Evolutionary conservation across 768 basidiomycete species (phyloP).

Genomic region (Calocera cornea): DNA sequence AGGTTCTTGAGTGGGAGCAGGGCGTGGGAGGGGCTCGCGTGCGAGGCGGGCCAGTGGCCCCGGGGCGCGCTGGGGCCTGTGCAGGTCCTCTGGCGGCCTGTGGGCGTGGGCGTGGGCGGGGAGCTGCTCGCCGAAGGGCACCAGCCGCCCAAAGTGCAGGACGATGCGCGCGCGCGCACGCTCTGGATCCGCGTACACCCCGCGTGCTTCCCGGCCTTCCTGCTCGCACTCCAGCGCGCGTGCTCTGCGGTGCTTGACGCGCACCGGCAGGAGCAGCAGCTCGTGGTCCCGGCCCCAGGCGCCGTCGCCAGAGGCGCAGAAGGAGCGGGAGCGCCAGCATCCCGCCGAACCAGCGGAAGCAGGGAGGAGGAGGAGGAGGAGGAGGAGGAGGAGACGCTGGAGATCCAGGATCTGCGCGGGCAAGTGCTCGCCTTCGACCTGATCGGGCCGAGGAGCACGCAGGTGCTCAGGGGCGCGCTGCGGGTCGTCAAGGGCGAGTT

Average conservation of each 20-base stretch:
- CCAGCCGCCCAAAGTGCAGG: constrained; percentile 7
- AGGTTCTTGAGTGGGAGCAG: constrained; percentile 54
- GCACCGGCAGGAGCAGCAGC: constrained; percentile 20
- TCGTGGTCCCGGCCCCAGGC: background rate
- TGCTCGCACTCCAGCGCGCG: constrained; percentile 37
- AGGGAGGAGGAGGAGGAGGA: constrained; percentile 12
- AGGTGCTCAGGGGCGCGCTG: constrained; percentile 38
- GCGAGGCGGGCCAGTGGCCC: constrained; percentile 52
- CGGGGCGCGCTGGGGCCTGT: constrained; percentile 54
- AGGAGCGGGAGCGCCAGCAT: background rate
- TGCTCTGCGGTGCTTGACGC: constrained; percentile 38
- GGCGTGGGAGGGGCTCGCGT: constrained; percentile 50
- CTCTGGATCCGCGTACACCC: constrained; percentile 79
- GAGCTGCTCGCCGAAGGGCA: background rate
- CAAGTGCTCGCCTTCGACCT: constrained; percentile 75
- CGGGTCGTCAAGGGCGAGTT: constrained; percentile 30
- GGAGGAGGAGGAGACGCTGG: constrained; percentile 28
- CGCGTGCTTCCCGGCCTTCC: constrained; percentile 44
- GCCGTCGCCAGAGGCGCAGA: background rate
- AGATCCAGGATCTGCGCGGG: constrained; percentile 57
- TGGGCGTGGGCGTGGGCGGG: background rate
- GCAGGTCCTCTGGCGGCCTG: constrained; percentile 60
- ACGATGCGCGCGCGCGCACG: constrained; percentile 26
- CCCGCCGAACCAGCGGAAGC: background rate
- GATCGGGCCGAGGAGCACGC: constrained; percentile 71